Percentiles rank a stretch among this genome's conserved stretches.
Evolutionary conservation across 2,329 filamentous ascomycete species (phyloP).

Genomic region (Torrubiellomyces zombiae): DNA sequence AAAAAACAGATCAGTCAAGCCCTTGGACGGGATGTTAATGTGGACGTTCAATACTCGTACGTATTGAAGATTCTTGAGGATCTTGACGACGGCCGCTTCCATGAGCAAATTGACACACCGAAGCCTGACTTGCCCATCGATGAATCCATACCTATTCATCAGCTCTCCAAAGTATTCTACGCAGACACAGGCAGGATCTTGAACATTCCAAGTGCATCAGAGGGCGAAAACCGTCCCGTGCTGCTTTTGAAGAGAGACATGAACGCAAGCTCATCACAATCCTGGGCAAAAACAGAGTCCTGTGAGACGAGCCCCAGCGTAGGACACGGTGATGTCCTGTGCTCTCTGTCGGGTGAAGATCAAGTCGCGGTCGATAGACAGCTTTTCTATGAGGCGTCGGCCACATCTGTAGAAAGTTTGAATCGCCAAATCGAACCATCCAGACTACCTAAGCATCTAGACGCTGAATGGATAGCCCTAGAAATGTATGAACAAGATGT

Average conservation of each 20-base stretch:
- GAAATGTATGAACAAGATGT: conserved; percentile 60
- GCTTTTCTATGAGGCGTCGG: neutral
- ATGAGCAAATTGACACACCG: conserved; percentile 21
- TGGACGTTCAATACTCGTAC: conserved; percentile 30
- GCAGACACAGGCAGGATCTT: conserved; percentile 79
- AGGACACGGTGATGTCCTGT: no score
- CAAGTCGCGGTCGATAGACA: neutral
- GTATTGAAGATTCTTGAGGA: conserved; percentile 74
- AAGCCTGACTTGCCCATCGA: conserved; percentile 20
- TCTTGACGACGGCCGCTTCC: conserved; percentile 40
- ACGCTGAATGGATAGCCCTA: conserved; percentile 82
- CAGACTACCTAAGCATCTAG: conserved; percentile 52
- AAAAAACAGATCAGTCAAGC: conserved; percentile 1
- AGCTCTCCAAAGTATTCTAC: conserved; percentile 82
- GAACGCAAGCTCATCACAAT: no score
- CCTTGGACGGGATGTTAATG: no score
- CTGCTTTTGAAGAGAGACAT: conserved; percentile 16
- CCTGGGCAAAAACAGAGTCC: no score
- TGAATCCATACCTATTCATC: conserved; percentile 34
- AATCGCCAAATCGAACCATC: no score
- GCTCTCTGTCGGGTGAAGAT: conserved; percentile 1
- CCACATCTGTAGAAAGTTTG: neutral
- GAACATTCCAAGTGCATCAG: conserved; percentile 47
- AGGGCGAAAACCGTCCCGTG: conserved; percentile 25
- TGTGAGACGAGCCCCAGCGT: no score